Conservation (phyloP, 2,329 filamentous ascomycete species). For the Trichoderma koningii region DNA sequence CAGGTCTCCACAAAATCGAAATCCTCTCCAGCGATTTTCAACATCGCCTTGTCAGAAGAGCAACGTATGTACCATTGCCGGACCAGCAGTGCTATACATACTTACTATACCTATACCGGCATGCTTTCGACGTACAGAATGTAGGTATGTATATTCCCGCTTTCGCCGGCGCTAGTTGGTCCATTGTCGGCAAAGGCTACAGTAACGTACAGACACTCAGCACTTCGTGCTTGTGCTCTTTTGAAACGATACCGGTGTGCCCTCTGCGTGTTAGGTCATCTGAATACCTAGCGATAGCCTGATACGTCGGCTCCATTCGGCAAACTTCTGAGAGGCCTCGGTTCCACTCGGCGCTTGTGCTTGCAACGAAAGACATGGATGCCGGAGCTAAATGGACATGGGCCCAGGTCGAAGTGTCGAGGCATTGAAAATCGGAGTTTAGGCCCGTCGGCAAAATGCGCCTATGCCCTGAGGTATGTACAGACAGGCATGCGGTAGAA, state of each 20-base stretch:
- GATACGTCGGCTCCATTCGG: constrained; percentile 24
- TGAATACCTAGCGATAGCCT: constrained; percentile 20
- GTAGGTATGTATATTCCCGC: constrained; percentile 21
- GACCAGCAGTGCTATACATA: background rate
- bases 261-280: constrained; percentile 8
- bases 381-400: constrained; percentile 21
- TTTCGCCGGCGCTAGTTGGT: constrained; percentile 20
- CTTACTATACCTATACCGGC: background rate
- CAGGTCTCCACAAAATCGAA: too few relatives aligned
- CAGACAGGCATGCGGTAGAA: too few relatives aligned
- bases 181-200: constrained; percentile 13
- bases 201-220: too few relatives aligned
- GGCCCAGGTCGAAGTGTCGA: constrained; percentile 5
- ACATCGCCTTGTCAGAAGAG: background rate
- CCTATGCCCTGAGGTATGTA: background rate
- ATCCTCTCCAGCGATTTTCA: too few relatives aligned
- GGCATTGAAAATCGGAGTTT: constrained; percentile 18
- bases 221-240: background rate
- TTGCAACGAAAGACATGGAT: constrained; percentile 20
- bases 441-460: constrained; percentile 26
- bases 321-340: constrained; percentile 16
- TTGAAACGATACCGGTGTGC: background rate
- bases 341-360: constrained; percentile 26
- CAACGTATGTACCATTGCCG: too few relatives aligned
- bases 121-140: background rate